Conservation (phyloP, 148 eudicot genomes). For the Diospyros lotus region DNA sequence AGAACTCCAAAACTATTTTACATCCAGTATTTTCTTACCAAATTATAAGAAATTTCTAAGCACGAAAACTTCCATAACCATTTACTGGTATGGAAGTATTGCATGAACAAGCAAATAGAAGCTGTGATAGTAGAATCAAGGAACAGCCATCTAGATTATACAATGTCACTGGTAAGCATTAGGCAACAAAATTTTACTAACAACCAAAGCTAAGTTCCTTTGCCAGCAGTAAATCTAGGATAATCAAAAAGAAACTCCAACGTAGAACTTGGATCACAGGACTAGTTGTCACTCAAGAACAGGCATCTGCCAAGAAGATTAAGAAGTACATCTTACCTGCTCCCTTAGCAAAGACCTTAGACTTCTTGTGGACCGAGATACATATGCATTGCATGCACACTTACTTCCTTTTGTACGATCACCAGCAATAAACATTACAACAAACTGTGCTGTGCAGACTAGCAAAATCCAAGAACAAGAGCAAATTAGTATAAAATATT, state of each 20-base stretch:
- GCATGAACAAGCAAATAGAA: background rate
- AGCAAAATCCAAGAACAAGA: constrained; percentile 20
- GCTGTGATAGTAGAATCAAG: background rate
- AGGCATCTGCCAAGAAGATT: constrained; percentile 4
- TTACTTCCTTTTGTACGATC: constrained; percentile 43
- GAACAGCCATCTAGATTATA: background rate
- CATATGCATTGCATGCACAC: constrained; percentile 61
- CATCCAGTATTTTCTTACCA: background rate
- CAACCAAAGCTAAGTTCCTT: background rate
- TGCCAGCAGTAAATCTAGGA: background rate
- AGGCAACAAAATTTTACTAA: background rate
- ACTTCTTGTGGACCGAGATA: constrained; percentile 86
- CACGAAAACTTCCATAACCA: background rate
- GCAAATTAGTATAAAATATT: background rate
- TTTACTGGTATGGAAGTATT: background rate
- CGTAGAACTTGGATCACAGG: background rate
- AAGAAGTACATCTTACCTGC: constrained; percentile 58
- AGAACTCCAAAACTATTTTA: background rate
- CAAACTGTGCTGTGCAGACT: constrained; percentile 87
- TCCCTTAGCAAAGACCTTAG: constrained; percentile 78
- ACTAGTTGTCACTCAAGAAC: background rate
- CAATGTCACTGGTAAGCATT: background rate
- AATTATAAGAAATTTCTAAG: no score
- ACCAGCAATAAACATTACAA: constrained; percentile 68
- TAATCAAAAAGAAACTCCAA: background rate